Percentiles rank a stretch among this genome's conserved stretches.
Evolutionary conservation across 805 yeast species (phyloP).

Genomic region (Lipomyces yamadae): DNA sequence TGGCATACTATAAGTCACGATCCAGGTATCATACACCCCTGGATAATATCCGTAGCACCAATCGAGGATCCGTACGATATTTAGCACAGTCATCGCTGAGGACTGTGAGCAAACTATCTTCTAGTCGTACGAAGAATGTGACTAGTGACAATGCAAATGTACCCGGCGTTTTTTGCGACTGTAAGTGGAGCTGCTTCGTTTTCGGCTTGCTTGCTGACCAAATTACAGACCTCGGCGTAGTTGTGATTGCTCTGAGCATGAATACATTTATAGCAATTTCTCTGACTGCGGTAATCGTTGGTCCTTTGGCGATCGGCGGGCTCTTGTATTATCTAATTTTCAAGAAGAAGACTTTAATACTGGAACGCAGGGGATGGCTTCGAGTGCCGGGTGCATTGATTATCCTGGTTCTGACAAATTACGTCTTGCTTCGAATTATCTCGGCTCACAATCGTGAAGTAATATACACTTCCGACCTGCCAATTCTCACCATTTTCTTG

Average conservation of each 20-base stretch:
- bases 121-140: background rate
- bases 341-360: slow-evolving; percentile 1
- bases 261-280: slow-evolving; percentile 13
- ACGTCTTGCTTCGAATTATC: slow-evolving; percentile 8
- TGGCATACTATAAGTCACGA: slow-evolving; percentile 87
- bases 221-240: slow-evolving; percentile 10
- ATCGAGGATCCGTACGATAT: slow-evolving; percentile 20
- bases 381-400: slow-evolving; percentile 20
- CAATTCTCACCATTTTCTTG: slow-evolving; percentile 19
- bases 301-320: slow-evolving; percentile 20
- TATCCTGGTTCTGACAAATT: slow-evolving; percentile 12
- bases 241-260: slow-evolving; percentile 16
- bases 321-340: slow-evolving; percentile 12
- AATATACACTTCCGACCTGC: slow-evolving; percentile 30
- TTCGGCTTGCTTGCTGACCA: background rate
- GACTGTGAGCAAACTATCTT: slow-evolving; percentile 13
- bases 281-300: slow-evolving; percentile 7
- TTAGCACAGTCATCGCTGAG: slow-evolving; percentile 19
- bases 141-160: slow-evolving; percentile 4
- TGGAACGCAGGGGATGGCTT: slow-evolving; percentile 22
- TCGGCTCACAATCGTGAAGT: slow-evolving; percentile 14
- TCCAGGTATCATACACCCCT: slow-evolving; percentile 76
- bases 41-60: slow-evolving; percentile 58
- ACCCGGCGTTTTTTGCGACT: slow-evolving; percentile 28
- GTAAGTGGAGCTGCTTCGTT: background rate